phyloP scores from a whole-genome alignment of 495 filamentous ascomycete genomes.

The Neurospora sp. region DNA sequence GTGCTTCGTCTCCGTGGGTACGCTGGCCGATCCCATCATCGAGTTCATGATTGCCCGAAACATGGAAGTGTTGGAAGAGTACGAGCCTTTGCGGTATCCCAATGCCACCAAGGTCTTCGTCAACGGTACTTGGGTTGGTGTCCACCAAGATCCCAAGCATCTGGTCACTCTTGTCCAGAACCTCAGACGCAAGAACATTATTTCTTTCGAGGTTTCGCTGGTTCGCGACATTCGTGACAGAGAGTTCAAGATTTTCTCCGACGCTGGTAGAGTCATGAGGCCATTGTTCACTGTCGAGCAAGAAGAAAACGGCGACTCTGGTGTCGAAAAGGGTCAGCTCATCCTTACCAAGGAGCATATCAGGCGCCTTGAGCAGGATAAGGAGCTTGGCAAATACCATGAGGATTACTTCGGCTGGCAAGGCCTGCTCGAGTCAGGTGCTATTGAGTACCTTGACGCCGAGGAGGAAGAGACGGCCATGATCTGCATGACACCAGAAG shows the following conservation, averaged over 20 bases:
- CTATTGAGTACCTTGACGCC: constrained; percentile 90
- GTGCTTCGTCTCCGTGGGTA: constrained; percentile 94
- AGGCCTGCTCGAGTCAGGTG: constrained; percentile 66
- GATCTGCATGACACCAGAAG: constrained; percentile 98
- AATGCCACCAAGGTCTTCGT: constrained; percentile 96
- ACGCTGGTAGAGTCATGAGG: constrained; percentile 87
- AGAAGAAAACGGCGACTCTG: constrained; percentile 58
- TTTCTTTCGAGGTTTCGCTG: constrained; percentile 83
- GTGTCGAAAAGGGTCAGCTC: constrained; percentile 61
- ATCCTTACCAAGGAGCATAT: constrained; percentile 77
- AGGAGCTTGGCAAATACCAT: constrained; percentile 43
- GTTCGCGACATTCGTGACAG: constrained; percentile 91
- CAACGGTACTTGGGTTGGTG: constrained; percentile 95
- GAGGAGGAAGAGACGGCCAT: constrained; percentile 98
- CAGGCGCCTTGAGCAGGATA: constrained; percentile 47
- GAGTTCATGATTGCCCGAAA: constrained; percentile 89
- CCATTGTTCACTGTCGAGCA: constrained; percentile 74
- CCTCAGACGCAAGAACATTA: constrained; percentile 65
- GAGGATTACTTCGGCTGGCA: constrained; percentile 76
- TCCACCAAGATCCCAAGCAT: constrained; percentile 71
- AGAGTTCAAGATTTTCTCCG: constrained; percentile 97
- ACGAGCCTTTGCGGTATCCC: constrained; percentile 77
- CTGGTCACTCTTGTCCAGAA: constrained; percentile 66
- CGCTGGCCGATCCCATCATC: constrained; percentile 76
- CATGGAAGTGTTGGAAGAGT: constrained; percentile 96